These are phyloP conservation scores for Arthromyces matolae DNA, from an alignment of 768 basidiomycete species.

Conservation along the genomic window DNA sequence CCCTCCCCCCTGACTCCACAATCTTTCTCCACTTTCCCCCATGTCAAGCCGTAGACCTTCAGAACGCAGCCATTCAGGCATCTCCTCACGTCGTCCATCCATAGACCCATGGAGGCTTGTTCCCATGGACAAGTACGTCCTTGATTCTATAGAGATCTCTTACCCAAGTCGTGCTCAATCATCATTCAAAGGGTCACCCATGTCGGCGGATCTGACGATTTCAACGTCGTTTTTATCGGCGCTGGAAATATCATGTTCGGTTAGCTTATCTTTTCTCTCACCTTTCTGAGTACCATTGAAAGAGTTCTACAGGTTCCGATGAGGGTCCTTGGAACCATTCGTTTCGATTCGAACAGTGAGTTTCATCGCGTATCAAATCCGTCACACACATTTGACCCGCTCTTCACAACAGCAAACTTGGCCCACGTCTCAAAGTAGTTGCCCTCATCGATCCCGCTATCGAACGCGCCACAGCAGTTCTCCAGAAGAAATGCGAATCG, in stretches of 20 bases:
- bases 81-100: slow-evolving; percentile 60
- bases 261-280: slow-evolving; percentile 23
- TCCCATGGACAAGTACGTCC: slow-evolving; percentile 74
- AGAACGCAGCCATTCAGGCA: slow-evolving; percentile 35
- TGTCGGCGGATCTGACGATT: slow-evolving; percentile 62
- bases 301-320: slow-evolving; percentile 55
- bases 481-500: slow-evolving; percentile 87
- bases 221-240: slow-evolving; percentile 93
- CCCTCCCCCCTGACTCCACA: too few species aligned
- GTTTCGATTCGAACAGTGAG: slow-evolving; percentile 85
- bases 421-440: slow-evolving; percentile 91
- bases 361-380: slow-evolving; percentile 9
- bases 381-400: slow-evolving; percentile 3
- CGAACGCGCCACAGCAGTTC: slow-evolving; percentile 73
- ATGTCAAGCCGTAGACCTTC: slow-evolving; percentile 46
- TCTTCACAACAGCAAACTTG: slow-evolving; percentile 91
- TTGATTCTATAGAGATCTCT: slow-evolving; percentile 3
- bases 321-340: slow-evolving; percentile 94
- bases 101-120: slow-evolving; percentile 76
- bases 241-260: slow-evolving; percentile 99
- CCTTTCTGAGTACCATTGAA: neutral
- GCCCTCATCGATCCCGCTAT: slow-evolving; percentile 90
- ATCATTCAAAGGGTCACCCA: slow-evolving; percentile 38
- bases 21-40: slow-evolving; percentile 13
- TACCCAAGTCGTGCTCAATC: slow-evolving; percentile 14